Evolutionary conservation across 2,329 filamentous ascomycete genomes (phyloP).

Genomic region (Talaromyces sp.): DNA sequence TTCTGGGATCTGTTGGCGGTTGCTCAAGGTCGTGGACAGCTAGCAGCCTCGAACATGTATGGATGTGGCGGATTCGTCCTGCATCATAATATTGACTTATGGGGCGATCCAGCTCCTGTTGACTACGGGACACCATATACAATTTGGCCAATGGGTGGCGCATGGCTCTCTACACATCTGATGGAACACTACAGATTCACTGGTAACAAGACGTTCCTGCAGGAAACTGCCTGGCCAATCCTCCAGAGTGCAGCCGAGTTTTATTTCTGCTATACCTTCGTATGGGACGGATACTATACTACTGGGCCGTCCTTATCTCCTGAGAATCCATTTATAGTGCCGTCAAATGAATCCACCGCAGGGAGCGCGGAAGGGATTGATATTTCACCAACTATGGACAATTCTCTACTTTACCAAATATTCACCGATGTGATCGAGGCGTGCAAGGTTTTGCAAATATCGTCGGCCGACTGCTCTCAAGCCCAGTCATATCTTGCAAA

Average conservation of each 20-base stretch:
- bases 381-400: neutral
- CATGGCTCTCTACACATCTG: slow-evolving; percentile 60
- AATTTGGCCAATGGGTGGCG: slow-evolving; percentile 43
- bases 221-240: slow-evolving; percentile 18
- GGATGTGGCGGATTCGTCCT: slow-evolving; percentile 52
- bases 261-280: neutral
- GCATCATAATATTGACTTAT: slow-evolving; percentile 57
- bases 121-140: slow-evolving; percentile 39
- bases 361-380: neutral
- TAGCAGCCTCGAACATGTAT: slow-evolving; percentile 54
- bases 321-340: neutral
- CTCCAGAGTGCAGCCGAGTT: slow-evolving; percentile 19
- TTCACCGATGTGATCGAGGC: slow-evolving; percentile 6
- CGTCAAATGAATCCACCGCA: neutral
- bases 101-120: slow-evolving; percentile 54
- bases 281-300: neutral
- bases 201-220: slow-evolving; percentile 19
- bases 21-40: slow-evolving; percentile 34
- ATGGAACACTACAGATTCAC: slow-evolving; percentile 57
- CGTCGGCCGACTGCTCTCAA: slow-evolving; percentile 10
- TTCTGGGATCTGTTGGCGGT: slow-evolving; percentile 42
- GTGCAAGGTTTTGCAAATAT: neutral
- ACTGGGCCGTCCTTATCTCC: neutral
- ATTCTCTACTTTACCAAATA: slow-evolving; percentile 15
- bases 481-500: slow-evolving; percentile 14